Evolutionary conservation across 129 eudicot genomes (phyloP), one percentile per base, ranked within the genome.

Genomic region (Escallonia rubra): DNA sequence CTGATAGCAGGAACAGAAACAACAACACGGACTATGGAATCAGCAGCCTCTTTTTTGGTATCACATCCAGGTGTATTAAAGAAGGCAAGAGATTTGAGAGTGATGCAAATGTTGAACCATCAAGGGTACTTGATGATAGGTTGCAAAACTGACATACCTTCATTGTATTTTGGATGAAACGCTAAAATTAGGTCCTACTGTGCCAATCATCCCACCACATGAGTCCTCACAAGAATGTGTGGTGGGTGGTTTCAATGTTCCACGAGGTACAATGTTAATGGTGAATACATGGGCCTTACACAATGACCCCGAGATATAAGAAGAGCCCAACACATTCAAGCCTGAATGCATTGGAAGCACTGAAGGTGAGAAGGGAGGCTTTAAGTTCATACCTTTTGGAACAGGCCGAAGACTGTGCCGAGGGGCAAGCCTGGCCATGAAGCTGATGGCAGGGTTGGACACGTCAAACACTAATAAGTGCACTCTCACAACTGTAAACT

Each of bases 241-340:
- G 0, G 61, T 83, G 3, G 71, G 65, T 0, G 82, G 80, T 15
- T 83, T 52, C 66, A 52, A 57, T 3, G 49, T 82, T 13, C 81
- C 79, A 5, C 40, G 53, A 63, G 76, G 80, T 4, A 78, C 81
- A 12, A 74, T 53, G 4, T 61, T 83, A 46, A 55, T 75, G 42
- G 74, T 73, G 5, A 83, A 83, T 15, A 61, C 72, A 2, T 82
- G 81, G 81, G 79, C 72, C 52, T 78, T 78, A 54, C 87, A 78
- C 10, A 77, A 79, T 38, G 83, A 78, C 64, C 81, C 78, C 38
- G 38, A 70, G 51, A 10, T 79, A 13, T 83, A 82, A 84, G 73
- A 61, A 0, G 75, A 73, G 16, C 80, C 88, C 2, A 71, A 7
- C 10, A 50, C 48, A 40, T 76, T 79, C 61, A 78, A 46, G 43